phyloP scores from a whole-genome alignment of 305 asterid genomes.

The Lippia alba region DNA sequence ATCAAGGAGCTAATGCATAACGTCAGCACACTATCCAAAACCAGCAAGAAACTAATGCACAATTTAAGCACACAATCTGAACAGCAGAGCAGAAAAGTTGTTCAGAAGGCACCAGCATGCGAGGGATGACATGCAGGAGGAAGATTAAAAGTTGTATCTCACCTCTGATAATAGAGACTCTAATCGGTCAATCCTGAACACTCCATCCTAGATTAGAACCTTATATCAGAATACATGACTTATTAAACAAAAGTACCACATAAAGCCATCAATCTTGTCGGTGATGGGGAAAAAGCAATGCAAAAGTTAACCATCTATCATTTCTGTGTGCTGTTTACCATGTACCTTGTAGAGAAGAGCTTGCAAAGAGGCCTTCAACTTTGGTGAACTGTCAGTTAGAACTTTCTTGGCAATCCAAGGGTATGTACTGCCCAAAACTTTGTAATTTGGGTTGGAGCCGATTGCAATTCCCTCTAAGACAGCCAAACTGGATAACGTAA shows the following conservation, averaged over 20 bases:
- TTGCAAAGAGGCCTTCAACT: constrained; percentile 75
- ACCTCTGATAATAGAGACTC: constrained; percentile 95
- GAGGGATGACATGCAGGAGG: constrained; percentile 33
- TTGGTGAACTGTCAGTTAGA: constrained; percentile 86
- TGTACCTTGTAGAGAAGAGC: constrained; percentile 86
- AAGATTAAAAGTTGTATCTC: constrained; percentile 33
- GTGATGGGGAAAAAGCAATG: constrained; percentile 16
- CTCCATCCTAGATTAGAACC: constrained; percentile 71
- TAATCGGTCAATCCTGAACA: constrained; percentile 91
- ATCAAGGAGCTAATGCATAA: not conserved
- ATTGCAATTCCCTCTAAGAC: constrained; percentile 96
- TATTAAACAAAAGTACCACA: constrained; percentile 27
- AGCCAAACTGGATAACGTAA: constrained; percentile 75
- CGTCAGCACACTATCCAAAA: not conserved
- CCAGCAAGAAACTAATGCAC: not conserved
- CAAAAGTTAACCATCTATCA: constrained; percentile 21
- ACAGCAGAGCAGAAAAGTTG: constrained; percentile 11
- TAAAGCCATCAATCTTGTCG: constrained; percentile 25
- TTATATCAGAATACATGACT: constrained; percentile 44
- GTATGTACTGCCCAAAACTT: constrained; percentile 97
- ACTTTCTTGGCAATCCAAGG: constrained; percentile 99
- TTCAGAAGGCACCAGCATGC: constrained; percentile 13
- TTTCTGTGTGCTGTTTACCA: constrained; percentile 48
- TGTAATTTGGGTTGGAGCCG: constrained; percentile 74
- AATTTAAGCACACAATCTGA: constrained; percentile 11